Base-by-base conservation (phyloP, 2,329 filamentous ascomycete genomes). In the Alternaria viburni region DNA sequence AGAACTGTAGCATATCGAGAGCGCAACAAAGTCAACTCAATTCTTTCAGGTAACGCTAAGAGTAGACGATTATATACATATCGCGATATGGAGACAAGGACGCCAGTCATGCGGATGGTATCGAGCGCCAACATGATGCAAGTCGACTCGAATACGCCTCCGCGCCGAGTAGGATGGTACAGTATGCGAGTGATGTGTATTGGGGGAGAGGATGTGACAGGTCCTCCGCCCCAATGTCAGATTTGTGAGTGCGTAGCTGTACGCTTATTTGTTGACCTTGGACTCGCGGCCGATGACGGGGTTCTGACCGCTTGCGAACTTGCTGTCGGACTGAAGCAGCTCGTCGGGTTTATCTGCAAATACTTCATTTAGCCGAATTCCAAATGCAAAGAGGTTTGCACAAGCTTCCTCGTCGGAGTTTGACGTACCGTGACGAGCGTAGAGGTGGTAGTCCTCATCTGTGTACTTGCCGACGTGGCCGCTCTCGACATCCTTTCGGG, bases 401-500 rank as follows among this genome's bases (percentile, higher is more conserved):
- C 72, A 74, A n/a, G 58, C 50, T 17, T 67, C 61, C 3, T 64
- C 63, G 23, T 61, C 63, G 19, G 61, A 51, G 25, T 19, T 26
- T 23, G 54, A 80, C 81, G 81, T 71, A 83, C 82, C 83, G 76
- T 85, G 83, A 65, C 83, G 70, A 51, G 83, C 83, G 72, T 85
- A 85, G 44, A 85, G 74, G 51, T 79, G 74, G 66, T 81, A 84
- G 73, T 84, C 82, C 73, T 85, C 83, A 67, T 85, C 83, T 19
- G 73, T 66, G 68, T 82, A 83, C 69, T 73, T 79, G 49, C 77
- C 77, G 15, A 80, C 74, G 21, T 73, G 68, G 3, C 88, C 88
- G 52, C 74, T 82, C 80, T 89, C 86, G 7, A 90, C 87, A 19
- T 90, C 86, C 70, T 84, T 82, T 62, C 88, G 81, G 4, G 84